Base-by-base conservation (phyloP, 75 land plant genomes). In the Ceratopteris richardii region DNA sequence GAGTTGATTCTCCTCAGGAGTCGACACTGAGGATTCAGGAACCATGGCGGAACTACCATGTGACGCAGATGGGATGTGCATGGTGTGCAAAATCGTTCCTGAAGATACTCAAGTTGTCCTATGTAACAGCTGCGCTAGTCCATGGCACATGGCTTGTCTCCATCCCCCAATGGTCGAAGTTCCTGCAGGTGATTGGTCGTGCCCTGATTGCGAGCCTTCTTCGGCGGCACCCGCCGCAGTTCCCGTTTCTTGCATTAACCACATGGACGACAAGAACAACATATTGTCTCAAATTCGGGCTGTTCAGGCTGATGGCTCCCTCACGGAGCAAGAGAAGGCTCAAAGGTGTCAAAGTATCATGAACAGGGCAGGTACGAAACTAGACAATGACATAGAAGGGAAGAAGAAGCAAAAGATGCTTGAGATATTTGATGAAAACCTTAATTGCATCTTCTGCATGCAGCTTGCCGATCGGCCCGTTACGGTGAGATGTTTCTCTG, bases 131-230 rank as follows among this genome's bases (percentile, higher is more conserved):
- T 90, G 96, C 57, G 75, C 53, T 44, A 80, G 82, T 11, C 85
- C 85, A 0, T 90, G 96, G 96, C 96, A 90, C 67, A 74, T 73
- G 64, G 42, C 57, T 14, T 90, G 96, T 62, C 70, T 90, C 43
- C 17, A 30, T 26, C 68, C 76, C 6, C 96, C 88, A 1, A 66
- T 68, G 50, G 41, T 64, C 62, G 29, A 73, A 25, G 72, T 79
- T 33, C 62, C 70, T 0, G 33, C 46, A 2, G 70, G 68, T 7
- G 58, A 70, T 22, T 91, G 93, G 87, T 48, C 64, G 27, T 90
- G 96, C 43, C 92, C 92, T 0, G 96, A 90, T 61, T 90, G 96
- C 55, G 67, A 66, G 22, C 47, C 44, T 11, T 52, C 57, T 24
- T 2, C 46, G 13, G 31, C 36, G 3, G 57, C 25, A 1, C 37